Conservation (phyloP, 2,329 filamentous ascomycete species). For the Fusarium buxicola region DNA sequence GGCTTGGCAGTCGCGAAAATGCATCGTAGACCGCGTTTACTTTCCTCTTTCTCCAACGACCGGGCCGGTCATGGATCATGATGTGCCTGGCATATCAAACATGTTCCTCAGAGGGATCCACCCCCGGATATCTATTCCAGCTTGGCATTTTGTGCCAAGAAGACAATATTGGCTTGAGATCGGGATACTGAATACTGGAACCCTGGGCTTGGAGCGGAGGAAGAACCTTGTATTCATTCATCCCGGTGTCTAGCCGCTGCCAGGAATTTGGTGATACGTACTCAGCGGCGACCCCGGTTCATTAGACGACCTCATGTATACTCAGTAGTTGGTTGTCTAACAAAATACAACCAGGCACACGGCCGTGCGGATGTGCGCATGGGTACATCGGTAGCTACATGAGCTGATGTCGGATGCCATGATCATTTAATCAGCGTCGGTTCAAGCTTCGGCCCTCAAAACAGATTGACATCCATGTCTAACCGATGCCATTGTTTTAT, state of each 20-base stretch:
- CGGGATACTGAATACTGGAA: slow-evolving; percentile 12
- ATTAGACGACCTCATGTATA: not conserved
- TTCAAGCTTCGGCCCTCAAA: not conserved
- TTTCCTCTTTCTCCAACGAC: slow-evolving; percentile 26
- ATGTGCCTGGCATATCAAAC: slow-evolving; percentile 11
- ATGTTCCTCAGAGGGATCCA: slow-evolving; percentile 22
- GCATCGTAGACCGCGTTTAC: slow-evolving; percentile 10
- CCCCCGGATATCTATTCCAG: slow-evolving; percentile 27
- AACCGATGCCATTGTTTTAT: not conserved
- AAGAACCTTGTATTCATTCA: too few species aligned
- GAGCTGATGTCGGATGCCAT: not conserved
- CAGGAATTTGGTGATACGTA: too few species aligned
- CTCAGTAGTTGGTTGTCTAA: too few species aligned
- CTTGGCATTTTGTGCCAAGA: slow-evolving; percentile 32
- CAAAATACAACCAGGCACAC: not conserved
- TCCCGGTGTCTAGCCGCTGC: too few species aligned
- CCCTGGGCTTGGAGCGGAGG: not conserved
- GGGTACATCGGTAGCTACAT: not conserved
- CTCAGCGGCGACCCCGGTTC: not conserved
- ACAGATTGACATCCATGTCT: not conserved
- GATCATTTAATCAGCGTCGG: not conserved
- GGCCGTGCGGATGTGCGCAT: not conserved
- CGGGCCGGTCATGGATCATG: slow-evolving; percentile 35
- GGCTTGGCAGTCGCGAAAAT: slow-evolving; percentile 13
- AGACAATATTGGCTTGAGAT: slow-evolving; percentile 3